Percentiles rank a stretch among this genome's conserved stretches.
phyloP scores from a whole-genome alignment of 1,284 basidiomycete genomes.

The Salmacisia buchloeana region DNA sequence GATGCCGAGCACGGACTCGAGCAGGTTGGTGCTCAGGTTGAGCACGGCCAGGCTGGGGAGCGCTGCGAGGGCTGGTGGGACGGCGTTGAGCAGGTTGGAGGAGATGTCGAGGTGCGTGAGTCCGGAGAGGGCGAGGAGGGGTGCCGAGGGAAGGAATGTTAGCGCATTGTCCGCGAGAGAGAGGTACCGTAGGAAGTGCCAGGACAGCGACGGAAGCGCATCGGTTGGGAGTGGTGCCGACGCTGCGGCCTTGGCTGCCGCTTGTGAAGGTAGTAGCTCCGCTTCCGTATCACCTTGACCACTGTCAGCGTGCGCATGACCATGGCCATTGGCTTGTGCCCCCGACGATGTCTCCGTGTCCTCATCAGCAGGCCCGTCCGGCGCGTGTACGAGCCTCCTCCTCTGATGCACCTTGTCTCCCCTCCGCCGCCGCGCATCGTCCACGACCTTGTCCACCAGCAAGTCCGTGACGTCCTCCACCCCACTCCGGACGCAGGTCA shows the following conservation, averaged over 20 bases:
- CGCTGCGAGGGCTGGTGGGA: slow-evolving; percentile 66
- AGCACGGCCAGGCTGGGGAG: slow-evolving; percentile 75
- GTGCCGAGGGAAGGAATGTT: slow-evolving; percentile 66
- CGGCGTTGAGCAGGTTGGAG: slow-evolving; percentile 51
- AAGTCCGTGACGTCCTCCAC: slow-evolving; percentile 76
- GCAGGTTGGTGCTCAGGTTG: slow-evolving; percentile 90
- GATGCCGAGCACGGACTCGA: slow-evolving; percentile 82
- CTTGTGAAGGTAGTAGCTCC: slow-evolving; percentile 7
- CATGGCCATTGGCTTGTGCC: slow-evolving; percentile 9
- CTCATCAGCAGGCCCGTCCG: not conserved
- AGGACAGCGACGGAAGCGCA: slow-evolving; percentile 63
- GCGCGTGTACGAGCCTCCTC: slow-evolving; percentile 13
- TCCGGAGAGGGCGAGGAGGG: slow-evolving; percentile 56
- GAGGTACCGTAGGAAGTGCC: slow-evolving; percentile 71
- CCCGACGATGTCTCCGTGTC: too few relatives aligned
- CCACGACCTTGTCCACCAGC: slow-evolving; percentile 68
- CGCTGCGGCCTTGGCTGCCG: slow-evolving; percentile 37
- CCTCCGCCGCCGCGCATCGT: slow-evolving; percentile 64
- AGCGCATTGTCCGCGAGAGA: slow-evolving; percentile 75
- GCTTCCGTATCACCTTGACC: not conserved
- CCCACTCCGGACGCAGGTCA: slow-evolving; percentile 71
- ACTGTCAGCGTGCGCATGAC: not conserved
- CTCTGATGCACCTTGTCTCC: slow-evolving; percentile 13
- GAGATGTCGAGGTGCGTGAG: slow-evolving; percentile 52
- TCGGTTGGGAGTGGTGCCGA: slow-evolving; percentile 56